Conservation (phyloP, 768 basidiomycete genomes). For the Tricholoma sp. region DNA sequence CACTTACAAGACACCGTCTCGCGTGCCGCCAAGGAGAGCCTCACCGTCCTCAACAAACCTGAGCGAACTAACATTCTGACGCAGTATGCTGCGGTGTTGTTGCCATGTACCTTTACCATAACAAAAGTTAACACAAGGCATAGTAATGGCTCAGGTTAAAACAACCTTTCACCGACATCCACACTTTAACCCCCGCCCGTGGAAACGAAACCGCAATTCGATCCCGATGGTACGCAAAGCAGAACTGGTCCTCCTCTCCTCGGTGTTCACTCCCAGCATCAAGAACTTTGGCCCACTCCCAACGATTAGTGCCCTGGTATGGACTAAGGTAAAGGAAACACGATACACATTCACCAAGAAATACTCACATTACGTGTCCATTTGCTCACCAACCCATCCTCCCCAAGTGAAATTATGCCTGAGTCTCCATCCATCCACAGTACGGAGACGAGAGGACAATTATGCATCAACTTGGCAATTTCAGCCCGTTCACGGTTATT, state of each 20-base stretch:
- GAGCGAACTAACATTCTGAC: conserved; percentile 60
- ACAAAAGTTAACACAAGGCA: conserved; percentile 2
- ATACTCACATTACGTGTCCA: conserved; percentile 53
- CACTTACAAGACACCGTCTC: conserved; percentile 61
- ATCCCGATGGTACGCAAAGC: conserved; percentile 52
- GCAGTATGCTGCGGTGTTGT: conserved; percentile 55
- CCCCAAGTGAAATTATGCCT: conserved; percentile 52
- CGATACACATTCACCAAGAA: background rate
- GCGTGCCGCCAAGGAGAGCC: conserved; percentile 63
- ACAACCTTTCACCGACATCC: conserved; percentile 55
- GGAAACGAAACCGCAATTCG: conserved; percentile 61
- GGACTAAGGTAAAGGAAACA: background rate
- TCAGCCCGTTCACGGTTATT: conserved; percentile 42
- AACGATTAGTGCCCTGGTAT: conserved; percentile 41
- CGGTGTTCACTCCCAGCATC: conserved; percentile 38
- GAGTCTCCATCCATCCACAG: conserved; percentile 57
- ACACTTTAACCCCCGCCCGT: conserved; percentile 56
- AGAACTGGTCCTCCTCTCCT: conserved; percentile 34
- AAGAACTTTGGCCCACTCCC: conserved; percentile 53
- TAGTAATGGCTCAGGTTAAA: background rate
- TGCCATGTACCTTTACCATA: conserved; percentile 51
- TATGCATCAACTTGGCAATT: conserved; percentile 52
- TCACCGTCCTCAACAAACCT: conserved; percentile 59
- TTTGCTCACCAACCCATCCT: conserved; percentile 52
- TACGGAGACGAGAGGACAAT: conserved; percentile 40